Conservation (phyloP, 805 yeast genomes). For the Grigorovia yakushimaensis region DNA sequence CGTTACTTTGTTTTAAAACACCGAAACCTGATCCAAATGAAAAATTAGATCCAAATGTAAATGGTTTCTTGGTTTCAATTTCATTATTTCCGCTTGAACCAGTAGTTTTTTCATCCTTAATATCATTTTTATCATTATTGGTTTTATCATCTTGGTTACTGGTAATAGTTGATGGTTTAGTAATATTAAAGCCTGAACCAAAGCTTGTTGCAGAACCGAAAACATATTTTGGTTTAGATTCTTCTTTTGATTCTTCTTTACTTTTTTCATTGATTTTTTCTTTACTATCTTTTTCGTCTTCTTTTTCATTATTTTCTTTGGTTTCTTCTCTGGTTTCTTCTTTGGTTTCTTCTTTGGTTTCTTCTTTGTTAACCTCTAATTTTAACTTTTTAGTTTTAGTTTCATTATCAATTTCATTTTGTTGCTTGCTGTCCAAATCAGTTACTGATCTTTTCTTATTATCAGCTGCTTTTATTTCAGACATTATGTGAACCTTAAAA, state of each 20-base stretch:
- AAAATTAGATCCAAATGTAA: slow-evolving; percentile 38
- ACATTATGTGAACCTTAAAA: background rate
- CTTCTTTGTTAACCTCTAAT: background rate
- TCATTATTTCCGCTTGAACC: slow-evolving; percentile 2
- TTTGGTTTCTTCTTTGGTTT: slow-evolving; percentile 3
- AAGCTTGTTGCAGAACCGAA: slow-evolving; percentile 47
- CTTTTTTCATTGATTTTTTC: background rate
- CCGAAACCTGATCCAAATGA: slow-evolving; percentile 32
- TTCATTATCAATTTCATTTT: background rate
- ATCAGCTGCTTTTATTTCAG: background rate
- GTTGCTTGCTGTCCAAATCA: background rate
- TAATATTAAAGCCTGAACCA: slow-evolving; percentile 31
- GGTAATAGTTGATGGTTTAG: slow-evolving; percentile 6
- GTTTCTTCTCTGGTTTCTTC: slow-evolving; percentile 5
- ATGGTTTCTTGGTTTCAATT: slow-evolving; percentile 11
- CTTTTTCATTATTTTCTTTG: background rate
- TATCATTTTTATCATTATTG: slow-evolving; percentile 5
- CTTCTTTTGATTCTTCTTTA: background rate
- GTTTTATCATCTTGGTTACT: background rate
- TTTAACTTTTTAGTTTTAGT: background rate
- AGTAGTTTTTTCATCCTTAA: background rate
- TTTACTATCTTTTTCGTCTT: background rate
- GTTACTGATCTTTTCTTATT: background rate
- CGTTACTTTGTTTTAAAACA: slow-evolving; percentile 14
- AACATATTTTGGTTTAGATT: slow-evolving; percentile 36